These are phyloP conservation scores for Pestalotiopsis sp. DNA, from an alignment of 2,329 filamentous ascomycete genomes.

Conservation along the genomic window DNA sequence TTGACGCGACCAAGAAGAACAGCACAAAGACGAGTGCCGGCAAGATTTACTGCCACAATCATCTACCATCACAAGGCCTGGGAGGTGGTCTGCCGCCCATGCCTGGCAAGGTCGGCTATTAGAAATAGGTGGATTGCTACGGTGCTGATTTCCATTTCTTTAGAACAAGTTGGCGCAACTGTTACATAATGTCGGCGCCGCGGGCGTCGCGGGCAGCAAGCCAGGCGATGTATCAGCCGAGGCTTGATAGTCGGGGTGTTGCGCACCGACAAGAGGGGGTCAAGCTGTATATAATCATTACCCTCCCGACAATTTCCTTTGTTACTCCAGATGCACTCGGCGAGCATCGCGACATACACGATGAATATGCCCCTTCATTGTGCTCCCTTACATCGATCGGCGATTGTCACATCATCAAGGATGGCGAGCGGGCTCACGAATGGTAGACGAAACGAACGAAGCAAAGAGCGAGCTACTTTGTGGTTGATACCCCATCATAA, in stretches of 20 bases:
- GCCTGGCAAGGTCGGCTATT: conserved; percentile 60
- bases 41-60: conserved; percentile 63
- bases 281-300: not conserved
- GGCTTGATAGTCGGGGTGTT: not conserved
- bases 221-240: not conserved
- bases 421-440: not conserved
- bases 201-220: not conserved
- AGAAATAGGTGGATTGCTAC: conserved; percentile 13
- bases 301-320: not conserved
- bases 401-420: not conserved
- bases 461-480: not conserved
- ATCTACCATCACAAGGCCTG: conserved; percentile 52
- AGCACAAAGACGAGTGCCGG: conserved; percentile 43
- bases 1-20: conserved; percentile 64
- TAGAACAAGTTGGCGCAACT: not conserved
- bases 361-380: not conserved
- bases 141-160: not conserved
- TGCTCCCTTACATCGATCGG: not conserved
- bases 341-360: not conserved
- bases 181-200: not conserved
- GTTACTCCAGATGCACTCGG: not conserved
- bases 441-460: not conserved
- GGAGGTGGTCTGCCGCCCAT: conserved; percentile 55
- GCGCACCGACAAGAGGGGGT: not conserved
- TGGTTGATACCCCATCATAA: not conserved